A percentile compares a stretch with the other conserved stretches of the same genome.
Evolutionary conservation across 805 yeast species (phyloP).

Genomic region (Pichia gijzeniarum): DNA sequence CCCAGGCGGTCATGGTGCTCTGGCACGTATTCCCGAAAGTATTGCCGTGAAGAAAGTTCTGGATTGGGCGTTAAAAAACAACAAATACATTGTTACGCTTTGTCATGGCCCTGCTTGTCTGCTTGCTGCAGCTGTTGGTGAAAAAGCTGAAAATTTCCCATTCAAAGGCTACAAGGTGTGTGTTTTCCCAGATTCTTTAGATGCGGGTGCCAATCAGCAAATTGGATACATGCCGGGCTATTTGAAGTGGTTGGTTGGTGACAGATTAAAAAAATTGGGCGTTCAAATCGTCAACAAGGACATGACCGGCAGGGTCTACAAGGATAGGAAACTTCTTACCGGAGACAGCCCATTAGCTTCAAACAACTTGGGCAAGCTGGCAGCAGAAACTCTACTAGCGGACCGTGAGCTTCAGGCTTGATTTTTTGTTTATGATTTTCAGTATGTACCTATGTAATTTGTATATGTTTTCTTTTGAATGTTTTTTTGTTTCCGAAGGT

Average conservation of each 20-base stretch:
- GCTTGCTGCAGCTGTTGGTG: slow-evolving; percentile 6
- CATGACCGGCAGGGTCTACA: slow-evolving; percentile 8
- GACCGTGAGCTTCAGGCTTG: slow-evolving; percentile 14
- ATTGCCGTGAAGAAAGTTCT: slow-evolving; percentile 5
- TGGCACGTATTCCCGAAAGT: slow-evolving; percentile 8
- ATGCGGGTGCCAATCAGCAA: slow-evolving; percentile 9
- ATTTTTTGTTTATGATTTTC: not conserved
- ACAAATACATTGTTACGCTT: slow-evolving; percentile 8
- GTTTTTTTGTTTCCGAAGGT: too few species aligned
- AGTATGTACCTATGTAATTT: too few species aligned
- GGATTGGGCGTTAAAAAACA: slow-evolving; percentile 9
- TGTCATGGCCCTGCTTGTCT: slow-evolving; percentile 12
- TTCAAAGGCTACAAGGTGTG: slow-evolving; percentile 9
- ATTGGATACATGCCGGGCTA: slow-evolving; percentile 13
- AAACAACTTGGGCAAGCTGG: slow-evolving; percentile 10
- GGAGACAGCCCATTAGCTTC: slow-evolving; percentile 13
- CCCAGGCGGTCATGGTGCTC: slow-evolving; percentile 13
- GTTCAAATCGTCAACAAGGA: slow-evolving; percentile 8
- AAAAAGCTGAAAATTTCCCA: slow-evolving; percentile 7
- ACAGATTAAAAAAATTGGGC: slow-evolving; percentile 3
- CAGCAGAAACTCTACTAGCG: slow-evolving; percentile 8
- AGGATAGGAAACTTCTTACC: slow-evolving; percentile 6
- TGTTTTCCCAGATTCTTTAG: slow-evolving; percentile 12
- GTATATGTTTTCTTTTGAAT: too few species aligned
- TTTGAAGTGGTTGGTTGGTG: slow-evolving; percentile 11